These are phyloP conservation scores for Cocos nucifera DNA, from an alignment of 176 grass and related monocot genomes.

Conservation along the genomic window DNA sequence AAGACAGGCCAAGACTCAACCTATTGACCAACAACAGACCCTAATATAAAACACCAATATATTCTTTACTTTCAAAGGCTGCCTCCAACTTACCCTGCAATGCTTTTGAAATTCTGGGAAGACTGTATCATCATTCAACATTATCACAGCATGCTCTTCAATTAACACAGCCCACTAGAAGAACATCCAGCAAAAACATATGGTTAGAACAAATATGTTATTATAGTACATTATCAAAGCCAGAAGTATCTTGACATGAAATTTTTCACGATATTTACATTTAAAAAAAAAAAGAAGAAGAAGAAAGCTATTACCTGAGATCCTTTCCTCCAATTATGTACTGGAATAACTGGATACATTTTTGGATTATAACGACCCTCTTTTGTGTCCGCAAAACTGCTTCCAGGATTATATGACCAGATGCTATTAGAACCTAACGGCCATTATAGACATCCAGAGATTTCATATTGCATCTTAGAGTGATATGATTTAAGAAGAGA, in stretches of 20 bases:
- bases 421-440: constrained; percentile 16
- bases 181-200: not conserved
- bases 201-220: not conserved
- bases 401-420: constrained; percentile 39
- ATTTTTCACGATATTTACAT: not conserved
- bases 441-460: constrained; percentile 12
- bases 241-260: too few relatives aligned
- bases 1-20: too few relatives aligned
- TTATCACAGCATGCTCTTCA: constrained; percentile 87
- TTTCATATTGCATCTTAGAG: constrained; percentile 15
- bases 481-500: not conserved
- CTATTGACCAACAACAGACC: too few relatives aligned
- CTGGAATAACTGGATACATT: constrained; percentile 81
- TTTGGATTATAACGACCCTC: constrained; percentile 90
- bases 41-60: constrained; percentile 3
- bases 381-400: constrained; percentile 98
- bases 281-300: not conserved
- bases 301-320: constrained; percentile 58
- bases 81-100: constrained; percentile 61
- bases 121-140: constrained; percentile 68
- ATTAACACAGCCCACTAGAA: constrained; percentile 87
- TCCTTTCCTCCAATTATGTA: constrained; percentile 95
- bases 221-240: not conserved
- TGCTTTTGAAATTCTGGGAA: constrained; percentile 69
- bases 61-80: constrained; percentile 15